phyloP scores from a whole-genome alignment of 306 rosid species.

The Vigna radiata region DNA sequence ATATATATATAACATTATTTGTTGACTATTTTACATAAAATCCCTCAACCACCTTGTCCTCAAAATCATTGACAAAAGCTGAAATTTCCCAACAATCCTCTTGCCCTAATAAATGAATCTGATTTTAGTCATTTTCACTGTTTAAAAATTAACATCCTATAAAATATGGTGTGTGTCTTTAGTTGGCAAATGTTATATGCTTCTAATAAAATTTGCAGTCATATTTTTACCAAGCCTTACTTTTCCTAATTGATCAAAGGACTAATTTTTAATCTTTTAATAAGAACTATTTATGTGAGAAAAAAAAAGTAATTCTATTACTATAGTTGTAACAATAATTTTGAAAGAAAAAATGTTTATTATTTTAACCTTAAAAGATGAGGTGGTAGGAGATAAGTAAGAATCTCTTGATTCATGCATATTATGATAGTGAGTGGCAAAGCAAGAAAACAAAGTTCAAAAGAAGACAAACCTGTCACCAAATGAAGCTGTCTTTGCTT shows the following conservation, averaged over 20 bases:
- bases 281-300: no score
- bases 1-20: not conserved
- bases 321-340: not conserved
- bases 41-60: not conserved
- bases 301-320: not conserved
- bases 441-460: conserved; percentile 16
- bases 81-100: not conserved
- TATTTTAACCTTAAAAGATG: not conserved
- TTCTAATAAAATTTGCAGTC: no score
- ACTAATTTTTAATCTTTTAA: not conserved
- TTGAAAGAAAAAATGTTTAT: not conserved
- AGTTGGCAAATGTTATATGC: no score
- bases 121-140: not conserved
- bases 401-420: not conserved
- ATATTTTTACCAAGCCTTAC: not conserved
- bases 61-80: not conserved
- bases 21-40: not conserved
- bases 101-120: not conserved
- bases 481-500: conserved; percentile 21
- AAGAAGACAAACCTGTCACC: not conserved
- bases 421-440: not conserved
- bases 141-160: not conserved
- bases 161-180: no score
- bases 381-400: not conserved
- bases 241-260: not conserved